Conservation (phyloP, 2,329 filamentous ascomycete genomes). For the Passalora sequoiae region DNA sequence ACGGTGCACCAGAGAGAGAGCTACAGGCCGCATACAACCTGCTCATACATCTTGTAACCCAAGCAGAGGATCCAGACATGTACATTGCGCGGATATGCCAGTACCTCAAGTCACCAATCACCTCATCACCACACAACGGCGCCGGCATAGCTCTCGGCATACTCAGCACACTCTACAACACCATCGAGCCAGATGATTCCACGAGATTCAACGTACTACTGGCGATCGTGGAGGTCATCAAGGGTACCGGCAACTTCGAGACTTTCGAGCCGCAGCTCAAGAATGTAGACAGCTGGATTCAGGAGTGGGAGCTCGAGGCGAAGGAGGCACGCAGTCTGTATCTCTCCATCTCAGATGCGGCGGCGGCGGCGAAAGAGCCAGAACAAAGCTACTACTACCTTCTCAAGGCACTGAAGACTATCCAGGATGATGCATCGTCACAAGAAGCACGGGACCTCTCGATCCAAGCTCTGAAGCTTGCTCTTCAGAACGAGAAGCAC, state of each 20-base stretch:
- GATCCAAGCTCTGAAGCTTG: conserved; percentile 60
- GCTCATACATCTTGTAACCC: conserved; percentile 84
- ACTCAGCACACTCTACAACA: conserved; percentile 95
- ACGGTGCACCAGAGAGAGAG: conserved; percentile 88
- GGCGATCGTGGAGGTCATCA: conserved; percentile 78
- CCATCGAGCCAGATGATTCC: conserved; percentile 68
- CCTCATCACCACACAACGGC: conserved; percentile 79
- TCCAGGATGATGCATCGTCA: conserved; percentile 55
- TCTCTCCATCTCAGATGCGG: conserved; percentile 74
- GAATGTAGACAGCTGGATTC: conserved; percentile 75
- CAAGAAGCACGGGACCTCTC: conserved; percentile 55
- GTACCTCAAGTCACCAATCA: conserved; percentile 81
- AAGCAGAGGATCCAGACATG: conserved; percentile 77
- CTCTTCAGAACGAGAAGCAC: conserved; percentile 61
- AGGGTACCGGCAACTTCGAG: conserved; percentile 61
- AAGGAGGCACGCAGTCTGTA: conserved; percentile 83
- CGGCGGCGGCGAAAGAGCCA: conserved; percentile 69
- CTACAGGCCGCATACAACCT: conserved; percentile 96
- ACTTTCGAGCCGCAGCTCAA: conserved; percentile 76
- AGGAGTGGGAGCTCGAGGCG: conserved; percentile 73
- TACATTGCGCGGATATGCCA: conserved; percentile 84
- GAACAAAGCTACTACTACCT: conserved; percentile 72
- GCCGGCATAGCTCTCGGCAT: conserved; percentile 81
- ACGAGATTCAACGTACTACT: conserved; percentile 87
- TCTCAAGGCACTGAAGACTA: conserved; percentile 69